phyloP scores from a whole-genome alignment of 345 rosid species.

The Pistacia integerrima region DNA sequence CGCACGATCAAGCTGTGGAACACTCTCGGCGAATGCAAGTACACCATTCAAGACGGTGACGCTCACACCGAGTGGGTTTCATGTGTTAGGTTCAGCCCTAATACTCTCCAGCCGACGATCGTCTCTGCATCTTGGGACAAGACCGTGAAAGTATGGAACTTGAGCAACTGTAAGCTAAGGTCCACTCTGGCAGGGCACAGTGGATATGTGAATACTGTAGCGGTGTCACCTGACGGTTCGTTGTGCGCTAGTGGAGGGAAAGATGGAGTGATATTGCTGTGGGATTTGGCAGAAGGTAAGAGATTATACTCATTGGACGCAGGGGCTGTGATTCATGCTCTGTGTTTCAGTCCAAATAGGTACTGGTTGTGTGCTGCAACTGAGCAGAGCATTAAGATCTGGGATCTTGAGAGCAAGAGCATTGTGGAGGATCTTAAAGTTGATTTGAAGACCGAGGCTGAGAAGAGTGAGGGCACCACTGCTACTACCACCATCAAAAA shows the following conservation, averaged over 20 bases:
- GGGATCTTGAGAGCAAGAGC: slow-evolving; percentile 98
- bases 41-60: slow-evolving; percentile 87
- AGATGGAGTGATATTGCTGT: slow-evolving; percentile 81
- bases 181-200: slow-evolving; percentile 71
- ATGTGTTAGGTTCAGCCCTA: slow-evolving; percentile 95
- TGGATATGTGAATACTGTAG: slow-evolving; percentile 88
- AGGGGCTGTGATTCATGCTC: slow-evolving; percentile 67
- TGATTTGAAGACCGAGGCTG: slow-evolving; percentile 94
- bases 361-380: slow-evolving; percentile 99
- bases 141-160: slow-evolving; percentile 93
- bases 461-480: slow-evolving; percentile 62
- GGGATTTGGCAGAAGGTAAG: slow-evolving; percentile 99
- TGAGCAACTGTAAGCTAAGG: slow-evolving; percentile 85
- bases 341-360: slow-evolving; percentile 97
- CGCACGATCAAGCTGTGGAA: slow-evolving; percentile 95
- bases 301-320: slow-evolving; percentile 87
- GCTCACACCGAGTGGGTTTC: slow-evolving; percentile 92
- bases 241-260: slow-evolving; percentile 95
- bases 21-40: slow-evolving; percentile 96
- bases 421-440: slow-evolving; percentile 97
- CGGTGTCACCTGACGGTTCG: slow-evolving; percentile 96
- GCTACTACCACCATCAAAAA: slow-evolving; percentile 44
- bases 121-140: slow-evolving; percentile 93
- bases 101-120: slow-evolving; percentile 72
- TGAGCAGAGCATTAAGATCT: slow-evolving; percentile 88